Base-by-base conservation (phyloP, 352 stramenopile genomes). In the Globisporangium rhizosaccharum region DNA sequence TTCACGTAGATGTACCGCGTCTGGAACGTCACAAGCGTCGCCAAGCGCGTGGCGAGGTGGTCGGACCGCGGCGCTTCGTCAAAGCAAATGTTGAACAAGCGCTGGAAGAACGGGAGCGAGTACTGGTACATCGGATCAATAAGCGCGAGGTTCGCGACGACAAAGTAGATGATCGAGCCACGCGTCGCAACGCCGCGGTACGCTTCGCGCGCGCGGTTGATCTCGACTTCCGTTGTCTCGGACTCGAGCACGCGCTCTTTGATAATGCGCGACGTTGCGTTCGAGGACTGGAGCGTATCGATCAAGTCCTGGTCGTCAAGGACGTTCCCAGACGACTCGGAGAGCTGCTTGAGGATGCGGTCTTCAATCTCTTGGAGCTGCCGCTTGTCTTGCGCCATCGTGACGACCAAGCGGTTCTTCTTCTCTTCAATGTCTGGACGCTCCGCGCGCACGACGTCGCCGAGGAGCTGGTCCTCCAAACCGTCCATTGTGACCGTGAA, bases 121-220 rank as follows among this genome's bases (percentile, higher is more conserved):
- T 98, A 97, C 75, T 98, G 93, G 74, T 98, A 98, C 93, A 98
- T 98, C 2, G 93, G 92, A 53, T 98, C 93, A 55, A 98, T 96
- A 11, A 89, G 67, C 15, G 85, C 85, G 1, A 98, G 70, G 56
- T 97, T 90, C 1, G 93, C 90, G 30, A 98, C 91, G 0, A 98
- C 93, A 63, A 98, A 98, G 68, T 98, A 98, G 46, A 98, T 96
- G 60, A 98, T 96, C 2, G 90, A 93, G 7, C 91, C 93, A 1
- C 91, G 75, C 1, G 86, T 97, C 12, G 92, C 90, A 8, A 97
- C 88, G 28, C 87, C 82, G 8, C 92, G 88, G 57, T 97, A 98
- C 51, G 90, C 85, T 53, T 98, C 92, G 36, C 92, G 73, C 5
- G 87, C 79, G 26, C 73, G 69, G 56, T 97, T 97, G 59, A 98